Conservation (phyloP, 768 basidiomycete genomes). For the Lactarius hatsudake region DNA sequence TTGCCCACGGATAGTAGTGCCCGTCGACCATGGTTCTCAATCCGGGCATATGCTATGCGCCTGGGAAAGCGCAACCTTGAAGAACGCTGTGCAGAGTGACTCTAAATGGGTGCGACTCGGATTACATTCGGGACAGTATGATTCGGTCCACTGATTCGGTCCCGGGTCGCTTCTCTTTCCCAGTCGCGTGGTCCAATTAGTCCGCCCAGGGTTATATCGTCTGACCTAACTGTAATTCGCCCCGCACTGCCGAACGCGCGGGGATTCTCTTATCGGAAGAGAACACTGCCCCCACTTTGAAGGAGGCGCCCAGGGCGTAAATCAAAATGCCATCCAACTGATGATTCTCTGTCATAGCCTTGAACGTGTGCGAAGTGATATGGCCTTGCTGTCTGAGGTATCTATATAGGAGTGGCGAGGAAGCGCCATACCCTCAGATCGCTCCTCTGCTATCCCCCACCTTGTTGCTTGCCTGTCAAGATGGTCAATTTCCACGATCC, state of each 20-base stretch:
- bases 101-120: no score
- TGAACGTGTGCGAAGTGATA: neutral
- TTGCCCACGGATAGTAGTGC: neutral
- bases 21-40: neutral
- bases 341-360: neutral
- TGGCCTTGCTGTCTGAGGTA: neutral
- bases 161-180: neutral
- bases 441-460: neutral
- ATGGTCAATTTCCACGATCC: constrained; percentile 9
- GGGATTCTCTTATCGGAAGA: neutral
- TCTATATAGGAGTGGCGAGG: neutral
- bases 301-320: neutral
- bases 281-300: neutral
- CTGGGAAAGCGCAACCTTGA: neutral
- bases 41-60: neutral
- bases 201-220: neutral
- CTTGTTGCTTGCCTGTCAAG: neutral
- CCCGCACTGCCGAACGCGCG: no score
- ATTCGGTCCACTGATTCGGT: neutral
- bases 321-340: neutral
- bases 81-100: no score
- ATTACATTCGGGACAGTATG: no score
- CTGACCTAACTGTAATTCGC: neutral
- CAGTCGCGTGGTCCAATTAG: neutral
- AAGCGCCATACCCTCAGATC: neutral